Evolutionary conservation across 345 rosid genomes (phyloP).

Genomic region (Syzygium aqueum): DNA sequence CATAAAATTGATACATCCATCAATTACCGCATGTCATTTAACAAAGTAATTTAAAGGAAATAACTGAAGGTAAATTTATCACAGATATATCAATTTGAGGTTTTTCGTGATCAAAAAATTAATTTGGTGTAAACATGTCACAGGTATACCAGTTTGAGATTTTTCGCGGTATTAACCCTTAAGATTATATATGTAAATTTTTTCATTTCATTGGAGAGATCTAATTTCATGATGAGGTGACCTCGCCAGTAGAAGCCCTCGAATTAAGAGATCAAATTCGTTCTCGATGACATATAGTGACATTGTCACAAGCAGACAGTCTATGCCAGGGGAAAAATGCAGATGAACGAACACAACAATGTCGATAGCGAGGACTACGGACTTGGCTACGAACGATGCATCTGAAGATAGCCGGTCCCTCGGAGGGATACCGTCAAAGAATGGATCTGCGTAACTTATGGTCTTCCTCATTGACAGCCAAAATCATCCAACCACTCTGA

Average conservation of each 20-base stretch:
- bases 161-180: too few relatives aligned
- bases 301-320: neutral
- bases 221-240: neutral
- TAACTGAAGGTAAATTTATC: too few relatives aligned
- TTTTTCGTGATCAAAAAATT: too few relatives aligned
- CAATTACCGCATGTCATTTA: too few relatives aligned
- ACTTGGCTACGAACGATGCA: neutral
- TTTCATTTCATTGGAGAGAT: neutral
- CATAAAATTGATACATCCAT: too few relatives aligned
- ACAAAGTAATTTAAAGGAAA: too few relatives aligned
- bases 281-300: neutral
- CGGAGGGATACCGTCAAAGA: neutral
- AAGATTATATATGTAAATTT: neutral
- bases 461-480: neutral
- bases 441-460: neutral
- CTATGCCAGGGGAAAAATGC: neutral
- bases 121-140: too few relatives aligned
- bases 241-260: neutral
- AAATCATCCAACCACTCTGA: neutral
- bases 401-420: neutral
- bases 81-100: rapidly evolving
- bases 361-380: neutral
- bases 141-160: too few relatives aligned
- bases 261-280: neutral
- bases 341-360: neutral